Evolutionary conservation across 2,329 filamentous ascomycete genomes (phyloP).

Genomic region (Fusarium haematococcum): DNA sequence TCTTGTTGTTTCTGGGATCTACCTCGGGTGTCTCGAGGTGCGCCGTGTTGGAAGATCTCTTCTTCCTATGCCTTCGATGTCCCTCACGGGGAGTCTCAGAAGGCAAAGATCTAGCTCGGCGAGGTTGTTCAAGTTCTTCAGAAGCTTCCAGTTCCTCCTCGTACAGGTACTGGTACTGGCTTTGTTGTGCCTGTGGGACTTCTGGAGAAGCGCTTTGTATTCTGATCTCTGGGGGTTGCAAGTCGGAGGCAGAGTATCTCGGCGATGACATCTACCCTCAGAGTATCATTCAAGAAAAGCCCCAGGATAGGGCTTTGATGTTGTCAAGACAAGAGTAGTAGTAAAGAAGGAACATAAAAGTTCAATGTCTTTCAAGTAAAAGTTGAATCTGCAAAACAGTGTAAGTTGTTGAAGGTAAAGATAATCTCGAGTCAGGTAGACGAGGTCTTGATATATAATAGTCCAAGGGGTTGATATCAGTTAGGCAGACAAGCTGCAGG

Average conservation of each 20-base stretch:
- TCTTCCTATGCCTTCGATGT: constrained; percentile 25
- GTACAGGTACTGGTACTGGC: constrained; percentile 7
- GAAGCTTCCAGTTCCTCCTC: constrained; percentile 4
- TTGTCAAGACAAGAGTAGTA: constrained; percentile 1
- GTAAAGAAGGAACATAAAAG: constrained; percentile 2
- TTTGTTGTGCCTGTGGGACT: constrained; percentile 1
- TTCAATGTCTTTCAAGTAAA: constrained; percentile 3
- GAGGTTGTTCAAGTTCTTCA: constrained; percentile 28
- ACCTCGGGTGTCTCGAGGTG: constrained; percentile 10
- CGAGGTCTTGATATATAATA: neutral
- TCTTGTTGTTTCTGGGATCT: constrained; percentile 21
- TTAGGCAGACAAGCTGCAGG: constrained; percentile 15
- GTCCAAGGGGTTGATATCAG: neutral
- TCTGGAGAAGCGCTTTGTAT: constrained; percentile 46
- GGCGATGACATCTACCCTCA: constrained; percentile 43
- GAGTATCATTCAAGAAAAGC: constrained; percentile 23
- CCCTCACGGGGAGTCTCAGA: constrained; percentile 5
- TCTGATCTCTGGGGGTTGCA: constrained; percentile 42
- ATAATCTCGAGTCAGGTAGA: constrained; percentile 2
- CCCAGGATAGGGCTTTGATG: neutral
- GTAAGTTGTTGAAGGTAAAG: constrained; percentile 1
- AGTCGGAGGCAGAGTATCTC: constrained; percentile 27
- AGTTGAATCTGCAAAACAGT: neutral
- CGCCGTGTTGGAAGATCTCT: constrained; percentile 21
- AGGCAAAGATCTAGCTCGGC: constrained; percentile 30